Base-by-base conservation (phyloP, 2,329 filamentous ascomycete genomes). In the Blastomyces parvus region DNA sequence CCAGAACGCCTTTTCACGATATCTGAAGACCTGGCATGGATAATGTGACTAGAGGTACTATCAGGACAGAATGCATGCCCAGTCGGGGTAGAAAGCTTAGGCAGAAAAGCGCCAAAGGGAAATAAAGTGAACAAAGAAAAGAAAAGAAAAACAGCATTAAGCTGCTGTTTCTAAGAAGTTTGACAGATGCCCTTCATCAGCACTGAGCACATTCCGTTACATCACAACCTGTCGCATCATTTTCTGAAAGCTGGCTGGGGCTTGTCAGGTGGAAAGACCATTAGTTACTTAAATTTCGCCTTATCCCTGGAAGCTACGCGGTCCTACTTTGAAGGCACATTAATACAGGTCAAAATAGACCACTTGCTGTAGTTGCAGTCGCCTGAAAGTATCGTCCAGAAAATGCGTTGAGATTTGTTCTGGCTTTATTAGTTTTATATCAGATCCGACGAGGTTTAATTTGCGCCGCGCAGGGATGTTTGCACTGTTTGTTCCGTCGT, bases 401-500 rank as follows among this genome's bases (percentile, higher is more conserved):
- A 46, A 22, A 46, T 9, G 44, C 44, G 8, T 8, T 46, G 44
- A 46, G 19, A 46, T 46, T 1, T 46, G 42, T 46, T 42, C 40
- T 4, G 9, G 11, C 17, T 42, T 4, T 7, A 38, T 40, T 14
- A 40, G 8, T 14, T 40, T 5, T 2, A 3, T 17, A 42, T 17
- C 13, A 17, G 40, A 14, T 42, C 17, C 3, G 14, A 30, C 2
- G 27, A 2, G 27, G 27, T 30, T 30, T 30, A 30, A 30, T 30
- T 30, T 30, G 27, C 27, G 27, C 0, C 3, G 19, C 6, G 46
- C 9, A 44, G 2, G 9, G 22, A 13, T 53, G 59, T 61, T 53
- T 61, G 48, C 59, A 61, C 30, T 61, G 48, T 52, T 53, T 61
- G 46, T 42, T 61, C 25, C 7, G 14, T 25, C 8, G 27, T 30